Evolutionary conservation across 164 flowering plant species (phyloP).

Genomic region (Magnolia changhungtana): DNA sequence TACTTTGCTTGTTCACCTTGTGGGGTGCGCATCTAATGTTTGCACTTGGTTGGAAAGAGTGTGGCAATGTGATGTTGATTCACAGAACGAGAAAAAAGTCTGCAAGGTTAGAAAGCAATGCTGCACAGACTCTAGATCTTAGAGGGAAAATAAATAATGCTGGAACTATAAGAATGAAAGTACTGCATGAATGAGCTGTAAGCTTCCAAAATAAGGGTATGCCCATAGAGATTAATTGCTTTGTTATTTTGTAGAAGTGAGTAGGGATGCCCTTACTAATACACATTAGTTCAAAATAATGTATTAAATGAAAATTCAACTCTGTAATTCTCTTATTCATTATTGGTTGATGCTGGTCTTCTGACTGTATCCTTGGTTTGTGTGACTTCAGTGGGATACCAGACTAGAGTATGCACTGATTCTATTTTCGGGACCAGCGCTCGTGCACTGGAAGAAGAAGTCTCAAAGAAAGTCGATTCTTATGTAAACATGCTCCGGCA

Average conservation of each 20-base stretch:
- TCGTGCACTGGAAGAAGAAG: slow-evolving; percentile 46
- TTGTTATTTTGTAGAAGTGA: neutral
- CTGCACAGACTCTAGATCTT: neutral
- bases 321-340: neutral
- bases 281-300: neutral
- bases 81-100: neutral
- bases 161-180: no score
- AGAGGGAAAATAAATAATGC: neutral
- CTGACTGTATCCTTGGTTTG: neutral
- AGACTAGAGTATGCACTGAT: slow-evolving; percentile 22
- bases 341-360: no score
- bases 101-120: neutral
- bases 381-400: slow-evolving; percentile 48
- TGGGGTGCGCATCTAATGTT: no score
- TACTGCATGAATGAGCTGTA: neutral
- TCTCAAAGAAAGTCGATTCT: slow-evolving; percentile 33
- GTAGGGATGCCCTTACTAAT: neutral
- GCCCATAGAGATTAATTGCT: neutral
- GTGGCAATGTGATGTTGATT: no score
- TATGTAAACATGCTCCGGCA: slow-evolving; percentile 31
- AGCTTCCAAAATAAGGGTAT: neutral
- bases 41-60: no score
- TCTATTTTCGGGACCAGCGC: slow-evolving; percentile 30
- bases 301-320: neutral
- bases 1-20: no score